Conservation (phyloP, 1,284 basidiomycete genomes). For the Irpex lacteus region DNA sequence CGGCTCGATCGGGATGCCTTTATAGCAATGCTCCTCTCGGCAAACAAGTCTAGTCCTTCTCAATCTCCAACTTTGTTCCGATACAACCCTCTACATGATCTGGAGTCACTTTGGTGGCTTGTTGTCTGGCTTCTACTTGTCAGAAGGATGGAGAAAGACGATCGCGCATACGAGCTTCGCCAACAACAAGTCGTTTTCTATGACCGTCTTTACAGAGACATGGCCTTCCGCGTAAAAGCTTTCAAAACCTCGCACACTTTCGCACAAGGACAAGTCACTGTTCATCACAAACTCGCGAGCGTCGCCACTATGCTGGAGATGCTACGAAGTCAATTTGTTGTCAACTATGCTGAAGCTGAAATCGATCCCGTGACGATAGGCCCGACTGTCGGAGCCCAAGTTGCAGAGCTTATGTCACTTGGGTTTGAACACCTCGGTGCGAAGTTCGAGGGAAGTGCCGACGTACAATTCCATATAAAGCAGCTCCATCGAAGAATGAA, state of each 20-base stretch:
- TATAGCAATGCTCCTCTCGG: not conserved
- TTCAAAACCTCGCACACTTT: not conserved
- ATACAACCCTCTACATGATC: constrained; percentile 1
- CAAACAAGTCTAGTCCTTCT: not conserved
- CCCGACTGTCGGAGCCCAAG: not conserved
- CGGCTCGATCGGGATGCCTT: too few species aligned
- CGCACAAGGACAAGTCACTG: not conserved
- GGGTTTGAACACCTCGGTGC: not conserved
- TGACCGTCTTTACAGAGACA: not conserved
- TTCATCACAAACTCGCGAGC: not conserved
- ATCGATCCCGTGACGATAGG: not conserved
- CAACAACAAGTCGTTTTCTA: not conserved
- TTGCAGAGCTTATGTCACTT: not conserved
- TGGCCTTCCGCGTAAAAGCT: not conserved
- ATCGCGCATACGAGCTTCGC: not conserved
- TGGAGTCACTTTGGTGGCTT: constrained; percentile 3
- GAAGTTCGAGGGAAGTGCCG: not conserved
- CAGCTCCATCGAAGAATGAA: not conserved
- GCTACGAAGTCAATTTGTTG: not conserved
- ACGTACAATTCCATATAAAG: not conserved
- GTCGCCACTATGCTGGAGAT: not conserved
- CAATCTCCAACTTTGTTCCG: not conserved
- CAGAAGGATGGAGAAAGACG: not conserved
- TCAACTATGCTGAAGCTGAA: not conserved
- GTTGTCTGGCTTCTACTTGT: not conserved